A percentile compares a stretch with the other conserved stretches of the same genome.
Conservation (phyloP, 768 basidiomycete genomes). For the Phaeotremella fagi region DNA sequence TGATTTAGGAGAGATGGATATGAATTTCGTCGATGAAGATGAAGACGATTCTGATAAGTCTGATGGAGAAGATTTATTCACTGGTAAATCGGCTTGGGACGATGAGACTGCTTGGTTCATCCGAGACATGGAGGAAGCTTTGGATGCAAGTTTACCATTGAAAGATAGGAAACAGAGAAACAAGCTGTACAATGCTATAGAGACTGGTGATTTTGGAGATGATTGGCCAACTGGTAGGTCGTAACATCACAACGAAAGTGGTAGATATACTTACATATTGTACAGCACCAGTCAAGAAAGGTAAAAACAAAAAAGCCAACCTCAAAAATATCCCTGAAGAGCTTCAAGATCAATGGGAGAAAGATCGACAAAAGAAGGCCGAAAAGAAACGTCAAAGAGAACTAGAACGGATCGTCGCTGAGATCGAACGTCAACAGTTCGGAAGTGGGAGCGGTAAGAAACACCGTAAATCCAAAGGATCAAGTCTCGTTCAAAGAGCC, state of each 20-base stretch:
- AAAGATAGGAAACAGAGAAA: constrained; percentile 56
- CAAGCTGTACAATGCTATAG: constrained; percentile 59
- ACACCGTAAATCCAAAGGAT: constrained; percentile 52
- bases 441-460: constrained; percentile 50
- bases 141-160: constrained; percentile 60
- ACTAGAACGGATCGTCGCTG: constrained; percentile 56
- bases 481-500: constrained; percentile 50
- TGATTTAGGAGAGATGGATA: constrained; percentile 2
- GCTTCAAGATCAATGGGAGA: constrained; percentile 67
- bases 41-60: constrained; percentile 45
- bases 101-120: constrained; percentile 61
- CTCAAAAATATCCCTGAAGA: constrained; percentile 56
- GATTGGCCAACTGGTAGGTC: constrained; percentile 14
- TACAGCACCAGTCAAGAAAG: constrained; percentile 39
- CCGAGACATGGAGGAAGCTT: constrained; percentile 55
- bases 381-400: constrained; percentile 63
- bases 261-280: constrained; percentile 10
- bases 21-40: neutral
- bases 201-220: constrained; percentile 54
- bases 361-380: constrained; percentile 79
- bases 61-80: constrained; percentile 35
- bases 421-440: constrained; percentile 66
- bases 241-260: too few species aligned
- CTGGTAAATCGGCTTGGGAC: constrained; percentile 50
- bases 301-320: constrained; percentile 55